Base-by-base conservation (phyloP, 2,329 filamentous ascomycete species). In the Trichoderma sp. region DNA sequence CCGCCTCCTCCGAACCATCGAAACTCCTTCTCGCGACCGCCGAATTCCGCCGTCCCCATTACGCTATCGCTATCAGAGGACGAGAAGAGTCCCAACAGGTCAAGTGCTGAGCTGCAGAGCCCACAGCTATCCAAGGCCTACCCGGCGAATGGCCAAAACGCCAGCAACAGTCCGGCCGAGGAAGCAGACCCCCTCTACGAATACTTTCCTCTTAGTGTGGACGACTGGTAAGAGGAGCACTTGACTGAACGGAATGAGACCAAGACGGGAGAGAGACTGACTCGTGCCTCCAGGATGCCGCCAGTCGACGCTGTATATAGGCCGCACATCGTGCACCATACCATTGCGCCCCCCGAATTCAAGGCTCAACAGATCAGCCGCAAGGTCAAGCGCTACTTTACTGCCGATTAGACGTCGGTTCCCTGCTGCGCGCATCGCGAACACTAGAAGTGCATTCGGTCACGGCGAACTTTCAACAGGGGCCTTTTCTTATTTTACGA, bases 291-390 rank as follows among this genome's bases (percentile, higher is more conserved):
- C 51, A 85, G 86, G 88, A 92, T 93, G 86, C 90, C 90, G 2
- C 92, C 92, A 1, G 91, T 96, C 3, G 92, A 96, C 76, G 92
- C 92, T 5, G 89, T 97, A 17, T 97, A 96, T 75, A 83, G 92
- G 56, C 94, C 93, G 6, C 93, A 97, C 75, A 92, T 97, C 17
- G 93, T 97, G 3, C 94, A 98, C 77, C 93, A 97, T 74, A 94
- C 91, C 17, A 84, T 85, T 54, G 81, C 90, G 55, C 88, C 88
- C 10, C 83, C 86, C 5, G 89, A 91, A 70, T 82, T 90, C 71
- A 90, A 90, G 73, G 88, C 89, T 2, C 85, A 89, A 67, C 85
- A 89, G 70, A 79, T 86, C 2, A 81, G 84, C 70, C 89, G 81
- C 71, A 88, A 87, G 73, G 84, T 86, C 48, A 92, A 91, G 75